Percentiles rank a stretch among this genome's conserved stretches.
phyloP scores from a whole-genome alignment of 306 rosid genomes.

The Carpinus fangiana region DNA sequence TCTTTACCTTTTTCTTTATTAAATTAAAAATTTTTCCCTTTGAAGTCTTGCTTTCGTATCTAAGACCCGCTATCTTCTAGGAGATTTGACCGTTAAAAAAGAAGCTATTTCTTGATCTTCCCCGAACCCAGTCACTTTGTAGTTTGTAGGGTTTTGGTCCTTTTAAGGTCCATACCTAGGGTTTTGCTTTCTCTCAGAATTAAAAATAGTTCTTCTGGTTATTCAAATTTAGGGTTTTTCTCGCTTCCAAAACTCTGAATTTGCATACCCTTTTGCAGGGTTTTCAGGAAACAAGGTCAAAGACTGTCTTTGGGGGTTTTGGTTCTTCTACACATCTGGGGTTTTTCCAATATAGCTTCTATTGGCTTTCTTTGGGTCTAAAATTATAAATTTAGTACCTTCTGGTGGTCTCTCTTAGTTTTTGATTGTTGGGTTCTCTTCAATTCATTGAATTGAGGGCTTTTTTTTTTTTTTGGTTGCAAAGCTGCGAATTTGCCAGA shows the following conservation, averaged over 20 bases:
- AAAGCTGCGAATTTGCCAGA: constrained; percentile 3
- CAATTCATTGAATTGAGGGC: background rate
- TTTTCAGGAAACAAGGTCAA: constrained; percentile 21
- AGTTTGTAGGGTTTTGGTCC: constrained; percentile 29
- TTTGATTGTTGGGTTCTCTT: background rate
- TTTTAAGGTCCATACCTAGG: constrained; percentile 25
- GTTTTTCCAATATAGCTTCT: background rate
- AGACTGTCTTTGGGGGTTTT: constrained; percentile 14
- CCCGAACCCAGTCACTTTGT: constrained; percentile 8
- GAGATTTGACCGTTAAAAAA: constrained; percentile 41
- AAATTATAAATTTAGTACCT: background rate
- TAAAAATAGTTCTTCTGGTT: background rate
- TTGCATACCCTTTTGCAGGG: constrained; percentile 15
- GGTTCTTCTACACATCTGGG: background rate
- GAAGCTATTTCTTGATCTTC: constrained; percentile 30
- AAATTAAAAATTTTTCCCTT: background rate
- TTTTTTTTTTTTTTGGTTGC: background rate
- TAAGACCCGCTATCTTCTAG: constrained; percentile 10
- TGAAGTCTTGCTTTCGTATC: background rate
- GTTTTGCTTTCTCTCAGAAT: constrained; percentile 13
- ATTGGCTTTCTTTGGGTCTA: background rate
- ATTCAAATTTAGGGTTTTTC: constrained; percentile 20
- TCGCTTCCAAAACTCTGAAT: constrained; percentile 5
- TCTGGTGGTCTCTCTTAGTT: background rate
- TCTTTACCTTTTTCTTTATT: background rate